These are phyloP conservation scores for Vitis cinerea DNA, from an alignment of 164 flowering plant species.

Conservation along the genomic window DNA sequence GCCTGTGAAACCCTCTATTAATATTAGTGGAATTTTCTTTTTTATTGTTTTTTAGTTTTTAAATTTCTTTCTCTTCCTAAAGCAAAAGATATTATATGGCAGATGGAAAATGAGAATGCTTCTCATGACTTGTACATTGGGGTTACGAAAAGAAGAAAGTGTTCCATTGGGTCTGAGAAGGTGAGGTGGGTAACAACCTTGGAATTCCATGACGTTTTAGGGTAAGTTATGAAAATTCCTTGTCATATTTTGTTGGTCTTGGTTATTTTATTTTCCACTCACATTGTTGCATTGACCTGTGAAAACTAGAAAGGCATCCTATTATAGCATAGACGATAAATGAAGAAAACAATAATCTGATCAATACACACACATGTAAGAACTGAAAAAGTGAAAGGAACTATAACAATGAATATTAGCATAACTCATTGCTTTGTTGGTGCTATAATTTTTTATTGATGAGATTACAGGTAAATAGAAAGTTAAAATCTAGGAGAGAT, in stretches of 20 bases:
- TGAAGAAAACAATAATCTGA: no score
- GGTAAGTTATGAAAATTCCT: conserved; percentile 37
- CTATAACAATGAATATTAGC: no score
- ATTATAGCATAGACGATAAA: no score
- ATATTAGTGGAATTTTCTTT: neutral
- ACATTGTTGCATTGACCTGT: neutral
- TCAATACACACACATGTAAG: no score
- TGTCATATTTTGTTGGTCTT: neutral
- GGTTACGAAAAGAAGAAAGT: conserved; percentile 57
- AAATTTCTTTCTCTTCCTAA: neutral
- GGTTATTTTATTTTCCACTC: neutral
- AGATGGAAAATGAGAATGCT: conserved; percentile 41
- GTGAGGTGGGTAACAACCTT: conserved; percentile 36
- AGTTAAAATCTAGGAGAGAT: no score
- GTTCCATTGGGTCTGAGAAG: conserved; percentile 42
- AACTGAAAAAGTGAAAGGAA: no score
- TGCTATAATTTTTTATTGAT: no score
- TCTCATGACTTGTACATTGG: conserved; percentile 51
- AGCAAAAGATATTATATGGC: conserved; percentile 13
- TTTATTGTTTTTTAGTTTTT: neutral
- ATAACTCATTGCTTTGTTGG: no score
- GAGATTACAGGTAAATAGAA: no score
- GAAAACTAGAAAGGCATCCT: neutral
- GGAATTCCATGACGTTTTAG: conserved; percentile 48
- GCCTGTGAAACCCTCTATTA: no score